phyloP scores from a whole-genome alignment of 768 basidiomycete species.

The Sistotremastrum suecicum region DNA sequence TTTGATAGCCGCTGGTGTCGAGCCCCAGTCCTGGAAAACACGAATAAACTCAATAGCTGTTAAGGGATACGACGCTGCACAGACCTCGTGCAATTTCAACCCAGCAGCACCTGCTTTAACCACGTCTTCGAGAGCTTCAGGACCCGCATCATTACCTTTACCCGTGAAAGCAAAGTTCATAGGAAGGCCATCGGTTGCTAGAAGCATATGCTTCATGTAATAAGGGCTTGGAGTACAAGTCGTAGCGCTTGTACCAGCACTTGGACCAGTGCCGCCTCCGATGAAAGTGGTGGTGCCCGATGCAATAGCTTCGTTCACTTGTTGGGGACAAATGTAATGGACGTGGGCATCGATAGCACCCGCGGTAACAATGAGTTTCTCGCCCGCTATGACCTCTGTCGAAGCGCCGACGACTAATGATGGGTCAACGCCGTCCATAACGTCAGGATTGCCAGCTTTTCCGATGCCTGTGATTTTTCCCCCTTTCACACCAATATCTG shows the following conservation, averaged over 20 bases:
- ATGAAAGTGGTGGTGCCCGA: conserved; percentile 86
- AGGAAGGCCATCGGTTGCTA: conserved; percentile 78
- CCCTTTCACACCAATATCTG: conserved; percentile 84
- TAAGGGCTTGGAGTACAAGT: conserved; percentile 88
- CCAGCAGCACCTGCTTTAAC: conserved; percentile 77
- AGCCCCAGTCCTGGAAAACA: conserved; percentile 70
- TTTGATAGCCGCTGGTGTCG: conserved; percentile 69
- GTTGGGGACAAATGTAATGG: conserved; percentile 93
- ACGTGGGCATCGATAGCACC: conserved; percentile 87
- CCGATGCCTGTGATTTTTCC: conserved; percentile 80
- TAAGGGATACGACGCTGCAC: background rate
- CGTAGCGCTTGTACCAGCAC: conserved; percentile 81
- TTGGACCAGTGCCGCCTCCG: conserved; percentile 92
- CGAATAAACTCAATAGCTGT: background rate
- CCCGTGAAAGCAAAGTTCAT: conserved; percentile 95
- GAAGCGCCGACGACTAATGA: conserved; percentile 73
- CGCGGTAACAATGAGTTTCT: conserved; percentile 86
- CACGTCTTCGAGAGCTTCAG: conserved; percentile 61
- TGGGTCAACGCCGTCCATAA: conserved; percentile 68
- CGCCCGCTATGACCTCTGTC: conserved; percentile 93
- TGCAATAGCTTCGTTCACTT: conserved; percentile 73
- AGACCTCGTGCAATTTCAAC: conserved; percentile 78
- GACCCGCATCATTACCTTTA: conserved; percentile 86
- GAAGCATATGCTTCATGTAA: conserved; percentile 83
- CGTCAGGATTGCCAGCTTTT: conserved; percentile 95